Evolutionary conservation across 2,329 filamentous ascomycete genomes (phyloP).

Genomic region (Biscogniauxia sp.): DNA sequence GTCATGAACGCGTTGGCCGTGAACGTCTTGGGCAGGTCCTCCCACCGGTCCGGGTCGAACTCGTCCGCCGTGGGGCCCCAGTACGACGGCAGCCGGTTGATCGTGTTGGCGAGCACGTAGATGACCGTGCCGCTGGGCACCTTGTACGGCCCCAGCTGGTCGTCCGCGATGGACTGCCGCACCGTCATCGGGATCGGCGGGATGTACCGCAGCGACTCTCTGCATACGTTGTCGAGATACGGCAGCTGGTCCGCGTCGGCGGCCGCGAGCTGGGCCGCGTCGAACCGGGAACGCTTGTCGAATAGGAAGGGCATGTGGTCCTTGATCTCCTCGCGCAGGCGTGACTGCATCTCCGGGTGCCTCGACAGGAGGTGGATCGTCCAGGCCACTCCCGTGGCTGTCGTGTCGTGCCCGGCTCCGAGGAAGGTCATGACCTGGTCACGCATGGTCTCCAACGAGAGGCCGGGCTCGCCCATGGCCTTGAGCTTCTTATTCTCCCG

Average conservation of each 20-base stretch:
- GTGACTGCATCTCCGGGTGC: slow-evolving; percentile 37
- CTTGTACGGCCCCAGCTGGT: slow-evolving; percentile 38
- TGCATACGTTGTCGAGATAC: slow-evolving; percentile 45
- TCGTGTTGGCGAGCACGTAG: slow-evolving; percentile 41
- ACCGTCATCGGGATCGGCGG: slow-evolving; percentile 46
- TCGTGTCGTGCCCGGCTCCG: slow-evolving; percentile 44
- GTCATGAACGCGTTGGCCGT: slow-evolving; percentile 36
- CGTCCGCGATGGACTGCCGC: slow-evolving; percentile 39
- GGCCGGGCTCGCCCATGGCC: slow-evolving; percentile 33
- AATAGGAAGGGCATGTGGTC: slow-evolving; percentile 39
- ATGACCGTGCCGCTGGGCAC: slow-evolving; percentile 42
- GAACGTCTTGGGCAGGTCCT: slow-evolving; percentile 35
- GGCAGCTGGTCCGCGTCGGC: slow-evolving; percentile 40
- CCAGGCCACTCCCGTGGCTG: slow-evolving; percentile 42
- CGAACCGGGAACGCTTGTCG: slow-evolving; percentile 31
- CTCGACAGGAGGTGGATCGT: slow-evolving; percentile 40
- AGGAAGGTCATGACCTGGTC: slow-evolving; percentile 41
- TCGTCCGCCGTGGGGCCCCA: slow-evolving; percentile 40
- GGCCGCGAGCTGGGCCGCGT: slow-evolving; percentile 27
- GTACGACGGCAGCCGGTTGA: slow-evolving; percentile 39
- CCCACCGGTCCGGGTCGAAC: slow-evolving; percentile 44
- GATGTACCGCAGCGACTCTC: slow-evolving; percentile 45
- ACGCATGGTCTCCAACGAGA: slow-evolving; percentile 37
- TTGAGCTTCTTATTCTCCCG: slow-evolving; percentile 41
- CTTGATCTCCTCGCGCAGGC: slow-evolving; percentile 40